Conservation (phyloP, 176 grass and related monocot genomes). For the Juncus inflexus region DNA sequence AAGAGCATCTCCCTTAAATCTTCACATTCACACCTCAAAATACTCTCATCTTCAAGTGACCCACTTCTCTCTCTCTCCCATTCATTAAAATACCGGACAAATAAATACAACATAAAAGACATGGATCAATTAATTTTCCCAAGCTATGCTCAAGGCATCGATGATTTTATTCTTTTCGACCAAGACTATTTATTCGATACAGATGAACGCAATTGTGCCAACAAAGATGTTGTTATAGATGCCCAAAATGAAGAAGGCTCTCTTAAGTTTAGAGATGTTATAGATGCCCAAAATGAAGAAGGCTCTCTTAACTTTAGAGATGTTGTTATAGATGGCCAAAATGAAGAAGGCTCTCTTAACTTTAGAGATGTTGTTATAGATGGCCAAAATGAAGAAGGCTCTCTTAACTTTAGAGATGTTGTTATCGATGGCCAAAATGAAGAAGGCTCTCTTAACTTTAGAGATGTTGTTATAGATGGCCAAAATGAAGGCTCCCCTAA, state of each 20-base stretch:
- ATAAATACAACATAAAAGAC: slow-evolving; percentile 12
- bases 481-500: background rate
- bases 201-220: background rate
- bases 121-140: slow-evolving; percentile 12
- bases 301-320: background rate
- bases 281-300: background rate
- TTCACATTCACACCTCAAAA: slow-evolving; percentile 5
- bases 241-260: background rate
- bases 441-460: no score
- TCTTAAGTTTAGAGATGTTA: background rate
- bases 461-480: no score
- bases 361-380: no score
- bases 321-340: no score
- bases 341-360: background rate
- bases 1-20: background rate
- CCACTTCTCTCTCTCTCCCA: background rate
- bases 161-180: slow-evolving; percentile 15
- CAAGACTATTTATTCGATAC: slow-evolving; percentile 13
- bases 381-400: background rate
- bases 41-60: no score
- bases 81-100: background rate
- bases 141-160: slow-evolving; percentile 20
- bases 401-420: no score
- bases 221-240: no score
- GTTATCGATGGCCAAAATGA: background rate